Conservation (phyloP, 108 stramenopile genomes). For the Cyclotella distinguenda region DNA sequence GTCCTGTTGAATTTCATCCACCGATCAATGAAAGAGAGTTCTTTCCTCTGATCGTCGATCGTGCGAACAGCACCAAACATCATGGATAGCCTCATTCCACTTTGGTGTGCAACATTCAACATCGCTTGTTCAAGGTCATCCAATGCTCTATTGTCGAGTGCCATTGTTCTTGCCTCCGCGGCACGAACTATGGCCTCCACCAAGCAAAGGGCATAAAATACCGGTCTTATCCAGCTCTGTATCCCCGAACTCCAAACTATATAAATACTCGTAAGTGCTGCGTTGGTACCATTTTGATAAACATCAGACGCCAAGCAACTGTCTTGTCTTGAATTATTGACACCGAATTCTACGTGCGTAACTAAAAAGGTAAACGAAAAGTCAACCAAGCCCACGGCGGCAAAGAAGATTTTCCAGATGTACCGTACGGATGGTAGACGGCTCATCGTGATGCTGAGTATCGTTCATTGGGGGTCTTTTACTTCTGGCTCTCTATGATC, state of each 20-base stretch:
- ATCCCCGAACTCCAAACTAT: slow-evolving; percentile 6
- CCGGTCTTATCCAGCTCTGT: slow-evolving; percentile 28
- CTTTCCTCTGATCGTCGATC: slow-evolving; percentile 5
- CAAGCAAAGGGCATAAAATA: slow-evolving; percentile 49
- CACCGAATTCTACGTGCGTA: not conserved
- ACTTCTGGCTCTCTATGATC: too few species aligned
- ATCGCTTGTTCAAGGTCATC: slow-evolving; percentile 54
- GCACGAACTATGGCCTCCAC: slow-evolving; percentile 52
- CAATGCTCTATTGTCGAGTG: slow-evolving; percentile 53
- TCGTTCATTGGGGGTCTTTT: too few species aligned
- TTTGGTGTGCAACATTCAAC: slow-evolving; percentile 33
- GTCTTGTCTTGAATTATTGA: slow-evolving; percentile 12
- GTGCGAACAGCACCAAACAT: slow-evolving; percentile 22
- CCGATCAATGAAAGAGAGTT: slow-evolving; percentile 13
- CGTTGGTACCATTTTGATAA: slow-evolving; percentile 16
- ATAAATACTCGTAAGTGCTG: not conserved
- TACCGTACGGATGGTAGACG: slow-evolving; percentile 10
- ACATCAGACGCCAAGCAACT: slow-evolving; percentile 29
- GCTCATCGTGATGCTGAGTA: slow-evolving; percentile 1
- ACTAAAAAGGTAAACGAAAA: slow-evolving; percentile 23
- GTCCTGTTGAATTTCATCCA: slow-evolving; percentile 30
- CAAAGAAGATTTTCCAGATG: slow-evolving; percentile 40
- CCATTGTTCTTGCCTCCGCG: slow-evolving; percentile 46
- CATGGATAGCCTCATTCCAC: slow-evolving; percentile 19
- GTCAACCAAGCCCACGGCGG: slow-evolving; percentile 26